These are phyloP conservation scores for Teratosphaeriaceae sp. DNA, from an alignment of 2,329 filamentous ascomycete genomes.

Conservation along the genomic window DNA sequence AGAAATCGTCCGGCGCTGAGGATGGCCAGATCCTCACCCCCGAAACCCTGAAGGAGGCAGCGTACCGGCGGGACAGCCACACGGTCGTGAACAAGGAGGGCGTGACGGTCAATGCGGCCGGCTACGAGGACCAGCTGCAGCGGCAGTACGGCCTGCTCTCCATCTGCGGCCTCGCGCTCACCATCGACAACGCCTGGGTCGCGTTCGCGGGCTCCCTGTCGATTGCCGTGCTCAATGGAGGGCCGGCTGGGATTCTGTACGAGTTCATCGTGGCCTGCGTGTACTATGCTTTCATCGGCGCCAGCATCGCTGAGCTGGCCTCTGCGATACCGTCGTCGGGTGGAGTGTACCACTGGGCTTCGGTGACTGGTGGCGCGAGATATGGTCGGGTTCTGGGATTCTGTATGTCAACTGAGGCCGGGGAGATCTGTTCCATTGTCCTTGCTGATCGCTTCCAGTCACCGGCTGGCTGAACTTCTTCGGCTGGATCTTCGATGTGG, in stretches of 20 bases:
- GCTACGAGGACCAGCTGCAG: constrained; percentile 56
- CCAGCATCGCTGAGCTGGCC: constrained; percentile 28
- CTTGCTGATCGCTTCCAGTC: too few relatives aligned
- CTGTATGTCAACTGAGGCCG: too few relatives aligned
- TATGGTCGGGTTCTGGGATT: constrained; percentile 30
- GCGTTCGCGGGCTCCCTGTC: constrained; percentile 56
- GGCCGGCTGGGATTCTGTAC: constrained; percentile 31
- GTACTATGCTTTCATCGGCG: constrained; percentile 32
- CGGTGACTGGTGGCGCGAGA: constrained; percentile 27
- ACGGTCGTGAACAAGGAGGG: constrained; percentile 30
- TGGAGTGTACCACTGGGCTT: constrained; percentile 32
- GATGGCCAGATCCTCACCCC: constrained; percentile 9
- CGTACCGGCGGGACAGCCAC: constrained; percentile 14
- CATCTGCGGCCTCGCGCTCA: constrained; percentile 52
- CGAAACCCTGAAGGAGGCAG: constrained; percentile 6
- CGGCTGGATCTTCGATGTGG: constrained; percentile 57
- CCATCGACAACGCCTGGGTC: constrained; percentile 51
- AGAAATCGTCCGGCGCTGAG: constrained; percentile 2
- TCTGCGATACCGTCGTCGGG: constrained; percentile 28
- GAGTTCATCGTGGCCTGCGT: constrained; percentile 30
- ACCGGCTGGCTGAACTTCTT: constrained; percentile 44
- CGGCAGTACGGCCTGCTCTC: constrained; percentile 56
- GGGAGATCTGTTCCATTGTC: too few relatives aligned
- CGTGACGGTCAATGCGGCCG: constrained; percentile 54
- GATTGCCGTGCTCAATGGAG: constrained; percentile 41